phyloP scores from a whole-genome alignment of 2,329 filamentous ascomycete genomes.

The Aspergillus glaucus region DNA sequence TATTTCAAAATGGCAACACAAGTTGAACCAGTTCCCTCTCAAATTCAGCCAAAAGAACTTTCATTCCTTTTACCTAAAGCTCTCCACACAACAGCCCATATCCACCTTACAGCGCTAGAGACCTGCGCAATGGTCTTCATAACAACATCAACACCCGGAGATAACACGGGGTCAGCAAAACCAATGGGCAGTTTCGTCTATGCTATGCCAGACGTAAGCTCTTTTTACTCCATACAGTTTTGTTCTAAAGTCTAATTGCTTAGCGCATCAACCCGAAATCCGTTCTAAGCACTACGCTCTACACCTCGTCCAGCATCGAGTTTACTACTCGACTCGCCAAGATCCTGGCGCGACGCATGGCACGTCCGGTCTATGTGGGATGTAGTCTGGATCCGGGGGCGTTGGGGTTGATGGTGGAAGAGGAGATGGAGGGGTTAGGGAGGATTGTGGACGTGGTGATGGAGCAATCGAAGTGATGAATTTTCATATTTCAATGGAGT shows the following conservation, averaged over 20 bases:
- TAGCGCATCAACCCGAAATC: conserved; percentile 40
- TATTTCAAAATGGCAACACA: conserved; percentile 10
- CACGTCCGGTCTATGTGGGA: conserved; percentile 78
- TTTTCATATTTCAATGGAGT: not conserved
- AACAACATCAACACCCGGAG: conserved; percentile 46
- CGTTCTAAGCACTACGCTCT: conserved; percentile 72
- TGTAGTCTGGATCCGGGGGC: conserved; percentile 75
- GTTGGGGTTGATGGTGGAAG: conserved; percentile 75
- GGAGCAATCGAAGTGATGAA: conserved; percentile 35
- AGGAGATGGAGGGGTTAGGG: conserved; percentile 86
- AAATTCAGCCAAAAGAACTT: conserved; percentile 45
- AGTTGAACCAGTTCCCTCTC: conserved; percentile 6
- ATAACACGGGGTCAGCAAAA: conserved; percentile 33
- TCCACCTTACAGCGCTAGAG: conserved; percentile 51
- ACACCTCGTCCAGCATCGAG: conserved; percentile 66
- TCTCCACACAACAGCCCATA: conserved; percentile 51
- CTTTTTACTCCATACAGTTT: conserved; percentile 3
- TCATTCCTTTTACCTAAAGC: conserved; percentile 53
- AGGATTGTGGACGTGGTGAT: conserved; percentile 66
- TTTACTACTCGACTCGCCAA: conserved; percentile 82
- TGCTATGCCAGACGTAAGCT: conserved; percentile 75
- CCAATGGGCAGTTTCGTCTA: conserved; percentile 88
- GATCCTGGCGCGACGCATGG: conserved; percentile 66
- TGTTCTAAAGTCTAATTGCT: not conserved
- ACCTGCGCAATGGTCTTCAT: conserved; percentile 53